phyloP scores from a whole-genome alignment of 371 early-diverging fungal species.

The Apophysomyces variabilis region DNA sequence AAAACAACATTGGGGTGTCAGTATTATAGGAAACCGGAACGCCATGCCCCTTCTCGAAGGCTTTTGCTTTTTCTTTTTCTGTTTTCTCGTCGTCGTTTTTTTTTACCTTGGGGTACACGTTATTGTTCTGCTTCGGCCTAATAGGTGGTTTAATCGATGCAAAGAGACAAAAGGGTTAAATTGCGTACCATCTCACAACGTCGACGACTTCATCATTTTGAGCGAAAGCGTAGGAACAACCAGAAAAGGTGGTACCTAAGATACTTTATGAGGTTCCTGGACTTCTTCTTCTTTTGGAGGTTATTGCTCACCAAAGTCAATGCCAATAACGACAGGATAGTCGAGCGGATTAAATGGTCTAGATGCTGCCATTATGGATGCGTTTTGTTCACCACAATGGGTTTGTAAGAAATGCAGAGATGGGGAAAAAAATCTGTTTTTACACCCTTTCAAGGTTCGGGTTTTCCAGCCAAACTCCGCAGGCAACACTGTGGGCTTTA shows the following conservation, averaged over 20 bases:
- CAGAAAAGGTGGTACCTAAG: slow-evolving; percentile 54
- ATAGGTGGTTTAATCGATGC: not conserved
- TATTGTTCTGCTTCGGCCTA: slow-evolving; percentile 65
- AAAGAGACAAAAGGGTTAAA: not conserved
- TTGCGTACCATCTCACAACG: slow-evolving; percentile 57
- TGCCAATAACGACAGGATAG: slow-evolving; percentile 52
- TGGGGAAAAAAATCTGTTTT: slow-evolving; percentile 8
- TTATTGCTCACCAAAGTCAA: slow-evolving; percentile 46
- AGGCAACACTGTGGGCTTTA: slow-evolving; percentile 1
- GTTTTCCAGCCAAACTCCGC: slow-evolving; percentile 5
- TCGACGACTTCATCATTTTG: slow-evolving; percentile 66
- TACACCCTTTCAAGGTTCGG: slow-evolving; percentile 11
- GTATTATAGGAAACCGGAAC: not conserved
- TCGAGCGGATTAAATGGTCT: slow-evolving; percentile 44
- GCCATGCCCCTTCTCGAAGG: slow-evolving; percentile 21
- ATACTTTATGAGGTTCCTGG: not conserved
- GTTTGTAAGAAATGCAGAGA: slow-evolving; percentile 13
- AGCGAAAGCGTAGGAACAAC: slow-evolving; percentile 52
- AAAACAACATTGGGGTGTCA: slow-evolving; percentile 20
- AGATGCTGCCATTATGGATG: slow-evolving; percentile 33
- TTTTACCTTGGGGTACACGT: slow-evolving; percentile 62
- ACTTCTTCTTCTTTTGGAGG: not conserved
- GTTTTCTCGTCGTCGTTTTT: too few species aligned
- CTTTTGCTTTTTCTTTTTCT: too few species aligned
- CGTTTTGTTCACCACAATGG: slow-evolving; percentile 3